Conservation (phyloP, 176 grass and related monocot species). For the Aegilops umbellulata region DNA sequence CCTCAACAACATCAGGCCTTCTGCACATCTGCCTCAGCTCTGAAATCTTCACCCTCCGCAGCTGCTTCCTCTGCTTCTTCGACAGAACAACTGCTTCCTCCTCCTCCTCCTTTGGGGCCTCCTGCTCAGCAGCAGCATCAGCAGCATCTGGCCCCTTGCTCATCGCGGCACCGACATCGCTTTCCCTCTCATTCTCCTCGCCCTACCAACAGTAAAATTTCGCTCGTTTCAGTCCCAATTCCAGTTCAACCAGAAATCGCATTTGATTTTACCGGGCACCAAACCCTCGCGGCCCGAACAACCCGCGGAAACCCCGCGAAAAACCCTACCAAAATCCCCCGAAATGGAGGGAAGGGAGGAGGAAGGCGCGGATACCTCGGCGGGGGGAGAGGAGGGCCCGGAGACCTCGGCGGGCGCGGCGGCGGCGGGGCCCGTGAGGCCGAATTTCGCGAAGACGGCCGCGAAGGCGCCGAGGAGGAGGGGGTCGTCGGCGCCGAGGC, state of each 20-base stretch:
- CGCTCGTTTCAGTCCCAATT: neutral
- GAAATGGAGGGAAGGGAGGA: neutral
- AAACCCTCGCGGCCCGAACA: constrained; percentile 14
- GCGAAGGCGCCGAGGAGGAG: constrained; percentile 71
- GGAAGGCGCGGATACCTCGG: neutral
- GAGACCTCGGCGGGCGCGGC: constrained; percentile 33
- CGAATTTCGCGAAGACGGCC: constrained; percentile 76
- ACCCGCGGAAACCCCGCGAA: neutral
- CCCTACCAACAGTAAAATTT: neutral
- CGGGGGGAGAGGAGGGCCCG: neutral
- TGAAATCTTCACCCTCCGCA: neutral
- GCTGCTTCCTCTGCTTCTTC: constrained; percentile 76
- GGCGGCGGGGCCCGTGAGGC: constrained; percentile 51
- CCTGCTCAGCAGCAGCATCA: constrained; percentile 47
- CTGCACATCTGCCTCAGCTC: constrained; percentile 56
- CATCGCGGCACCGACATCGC: neutral
- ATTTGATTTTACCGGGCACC: neutral
- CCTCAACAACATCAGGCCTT: constrained; percentile 48
- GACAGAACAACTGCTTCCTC: constrained; percentile 68
- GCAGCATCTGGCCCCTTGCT: neutral
- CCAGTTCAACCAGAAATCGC: neutral
- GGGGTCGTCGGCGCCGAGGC: constrained; percentile 42
- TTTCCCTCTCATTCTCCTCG: neutral
- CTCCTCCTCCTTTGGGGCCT: constrained; percentile 65
- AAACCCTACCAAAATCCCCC: neutral